Evolutionary conservation across 2,329 filamentous ascomycete species (phyloP).

Genomic region (Scopulariopsis brevicaulis): DNA sequence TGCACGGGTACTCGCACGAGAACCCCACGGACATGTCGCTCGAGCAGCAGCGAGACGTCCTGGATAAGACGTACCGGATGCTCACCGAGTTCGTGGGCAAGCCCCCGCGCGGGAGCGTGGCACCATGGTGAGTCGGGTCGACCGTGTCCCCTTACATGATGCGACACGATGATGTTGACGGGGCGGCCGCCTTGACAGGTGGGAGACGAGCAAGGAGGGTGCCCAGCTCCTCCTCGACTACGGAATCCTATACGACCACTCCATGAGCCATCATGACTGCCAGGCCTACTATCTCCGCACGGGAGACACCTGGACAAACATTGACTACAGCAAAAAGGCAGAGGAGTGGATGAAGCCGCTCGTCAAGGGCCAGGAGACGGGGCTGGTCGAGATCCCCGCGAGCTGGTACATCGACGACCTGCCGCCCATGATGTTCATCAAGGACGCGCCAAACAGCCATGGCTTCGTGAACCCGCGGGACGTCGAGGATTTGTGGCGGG

Average conservation of each 20-base stretch:
- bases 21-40: constrained; percentile 61
- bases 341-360: constrained; percentile 58
- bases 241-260: constrained; percentile 60
- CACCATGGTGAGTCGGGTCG: constrained; percentile 37
- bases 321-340: constrained; percentile 52
- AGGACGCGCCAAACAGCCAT: constrained; percentile 52
- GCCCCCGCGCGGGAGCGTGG: constrained; percentile 59
- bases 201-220: constrained; percentile 60
- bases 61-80: constrained; percentile 63
- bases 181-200: constrained; percentile 26
- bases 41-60: constrained; percentile 64
- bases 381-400: constrained; percentile 55
- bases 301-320: constrained; percentile 56
- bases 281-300: constrained; percentile 53
- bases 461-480: constrained; percentile 47
- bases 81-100: constrained; percentile 60
- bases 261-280: constrained; percentile 54
- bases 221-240: constrained; percentile 53
- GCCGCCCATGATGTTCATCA: constrained; percentile 64
- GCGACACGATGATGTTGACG: background rate
- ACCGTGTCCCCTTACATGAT: background rate
- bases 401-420: constrained; percentile 55
- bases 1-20: constrained; percentile 67
- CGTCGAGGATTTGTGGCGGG: constrained; percentile 53
- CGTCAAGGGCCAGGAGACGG: constrained; percentile 44